Conservation (phyloP, 495 filamentous ascomycete species). For the Xylaria sp. region DNA sequence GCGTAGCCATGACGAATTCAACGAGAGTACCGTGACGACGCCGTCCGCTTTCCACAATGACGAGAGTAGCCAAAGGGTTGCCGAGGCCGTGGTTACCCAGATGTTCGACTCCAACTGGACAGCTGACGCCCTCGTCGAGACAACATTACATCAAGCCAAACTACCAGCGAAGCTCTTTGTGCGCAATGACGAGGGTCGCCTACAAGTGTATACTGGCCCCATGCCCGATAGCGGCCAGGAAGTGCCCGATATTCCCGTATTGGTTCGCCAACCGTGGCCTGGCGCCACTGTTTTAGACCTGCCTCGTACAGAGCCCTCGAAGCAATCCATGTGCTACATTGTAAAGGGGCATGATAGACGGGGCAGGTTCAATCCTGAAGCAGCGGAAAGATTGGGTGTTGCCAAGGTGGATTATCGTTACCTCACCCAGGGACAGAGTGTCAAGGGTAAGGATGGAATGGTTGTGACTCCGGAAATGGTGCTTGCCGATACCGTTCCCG, state of each 20-base stretch:
- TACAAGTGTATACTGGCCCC: slow-evolving; percentile 73
- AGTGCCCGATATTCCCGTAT: slow-evolving; percentile 71
- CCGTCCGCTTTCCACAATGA: slow-evolving; percentile 26
- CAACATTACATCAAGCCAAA: slow-evolving; percentile 67
- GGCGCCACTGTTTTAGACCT: slow-evolving; percentile 67
- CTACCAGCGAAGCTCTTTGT: slow-evolving; percentile 74
- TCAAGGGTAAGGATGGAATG: slow-evolving; percentile 60
- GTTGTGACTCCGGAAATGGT: slow-evolving; percentile 64
- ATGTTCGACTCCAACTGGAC: slow-evolving; percentile 87
- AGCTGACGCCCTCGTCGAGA: slow-evolving; percentile 70
- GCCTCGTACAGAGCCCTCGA: slow-evolving; percentile 68
- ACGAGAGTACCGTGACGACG: slow-evolving; percentile 31
- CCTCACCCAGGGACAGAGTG: slow-evolving; percentile 59
- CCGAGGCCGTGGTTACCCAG: slow-evolving; percentile 66
- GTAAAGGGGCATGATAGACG: slow-evolving; percentile 74
- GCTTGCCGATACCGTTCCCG: slow-evolving; percentile 44
- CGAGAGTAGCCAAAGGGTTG: slow-evolving; percentile 57
- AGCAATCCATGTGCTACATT: slow-evolving; percentile 82
- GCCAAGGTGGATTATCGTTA: slow-evolving; percentile 55
- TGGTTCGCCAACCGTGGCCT: slow-evolving; percentile 85
- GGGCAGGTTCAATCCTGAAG: slow-evolving; percentile 77
- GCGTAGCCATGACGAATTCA: slow-evolving; percentile 66
- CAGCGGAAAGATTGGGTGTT: slow-evolving; percentile 68
- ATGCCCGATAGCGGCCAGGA: slow-evolving; percentile 56
- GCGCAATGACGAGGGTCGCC: slow-evolving; percentile 67